A percentile compares a stretch with the other conserved stretches of the same genome.
These are phyloP conservation scores for Erodium trifolium DNA, from an alignment of 441 rosid species.

Conservation along the genomic window DNA sequence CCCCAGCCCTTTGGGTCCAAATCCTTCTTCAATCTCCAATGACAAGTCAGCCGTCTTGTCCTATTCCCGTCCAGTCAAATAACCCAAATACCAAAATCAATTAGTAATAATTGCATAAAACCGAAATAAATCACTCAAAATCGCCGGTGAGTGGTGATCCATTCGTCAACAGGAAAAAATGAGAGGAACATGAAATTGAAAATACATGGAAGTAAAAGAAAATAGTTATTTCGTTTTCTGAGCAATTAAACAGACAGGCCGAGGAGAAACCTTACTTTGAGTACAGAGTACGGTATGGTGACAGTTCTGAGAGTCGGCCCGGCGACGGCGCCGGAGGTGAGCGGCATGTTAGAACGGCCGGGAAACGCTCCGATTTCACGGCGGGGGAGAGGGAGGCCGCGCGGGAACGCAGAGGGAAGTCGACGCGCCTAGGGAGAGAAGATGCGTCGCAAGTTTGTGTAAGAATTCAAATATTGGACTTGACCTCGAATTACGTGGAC, in stretches of 20 bases:
- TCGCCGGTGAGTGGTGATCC: not conserved
- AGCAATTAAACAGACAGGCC: slow-evolving; percentile 16
- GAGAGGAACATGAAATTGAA: not conserved
- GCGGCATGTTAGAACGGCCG: slow-evolving; percentile 28
- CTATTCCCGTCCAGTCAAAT: slow-evolving; percentile 32
- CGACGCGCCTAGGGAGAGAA: not conserved
- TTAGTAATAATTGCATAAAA: not conserved
- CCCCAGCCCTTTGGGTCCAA: slow-evolving; percentile 82
- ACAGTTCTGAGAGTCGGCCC: slow-evolving; percentile 51
- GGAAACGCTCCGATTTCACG: slow-evolving; percentile 17
- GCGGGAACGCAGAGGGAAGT: not conserved
- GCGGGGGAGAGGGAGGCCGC: slow-evolving; percentile 16
- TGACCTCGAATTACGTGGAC: not conserved
- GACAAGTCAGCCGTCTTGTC: slow-evolving; percentile 57
- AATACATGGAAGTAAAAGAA: not conserved
- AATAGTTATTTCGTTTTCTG: not conserved
- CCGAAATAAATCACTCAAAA: not conserved
- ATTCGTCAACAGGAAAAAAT: not conserved
- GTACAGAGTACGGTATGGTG: slow-evolving; percentile 58
- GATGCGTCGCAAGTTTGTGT: not conserved
- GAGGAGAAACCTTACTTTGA: slow-evolving; percentile 39
- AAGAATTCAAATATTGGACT: not conserved
- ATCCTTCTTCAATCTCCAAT: slow-evolving; percentile 64
- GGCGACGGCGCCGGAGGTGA: slow-evolving; percentile 27
- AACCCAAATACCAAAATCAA: slow-evolving; percentile 10